These are phyloP conservation scores for Zygosaccharomyces siamensis DNA, from an alignment of 805 yeast species.

Conservation along the genomic window DNA sequence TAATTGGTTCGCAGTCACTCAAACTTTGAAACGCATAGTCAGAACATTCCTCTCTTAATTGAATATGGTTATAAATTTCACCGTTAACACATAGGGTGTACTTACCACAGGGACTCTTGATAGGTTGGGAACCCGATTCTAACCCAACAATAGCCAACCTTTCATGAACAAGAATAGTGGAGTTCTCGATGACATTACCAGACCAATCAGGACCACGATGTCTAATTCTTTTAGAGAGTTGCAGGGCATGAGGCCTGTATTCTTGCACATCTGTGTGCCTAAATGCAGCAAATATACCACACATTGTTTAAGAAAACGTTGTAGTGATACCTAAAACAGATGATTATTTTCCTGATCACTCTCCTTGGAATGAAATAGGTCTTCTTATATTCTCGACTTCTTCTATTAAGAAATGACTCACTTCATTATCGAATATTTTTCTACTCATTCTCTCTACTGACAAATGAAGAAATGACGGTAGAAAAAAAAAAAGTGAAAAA, in stretches of 20 bases:
- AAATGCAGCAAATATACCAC: constrained; percentile 96
- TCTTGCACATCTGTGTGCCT: constrained; percentile 72
- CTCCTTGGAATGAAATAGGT: too few species aligned
- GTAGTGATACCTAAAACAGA: background rate
- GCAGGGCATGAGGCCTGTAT: constrained; percentile 85
- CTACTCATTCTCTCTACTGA: background rate
- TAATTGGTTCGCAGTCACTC: constrained; percentile 96
- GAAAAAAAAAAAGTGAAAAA: background rate
- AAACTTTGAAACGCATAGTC: constrained; percentile 78
- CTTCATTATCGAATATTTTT: too few species aligned
- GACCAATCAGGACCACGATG: constrained; percentile 99
- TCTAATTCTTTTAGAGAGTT: constrained; percentile 86
- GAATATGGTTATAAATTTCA: constrained; percentile 95
- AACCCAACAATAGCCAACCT: constrained; percentile 96
- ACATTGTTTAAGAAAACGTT: constrained; percentile 47
- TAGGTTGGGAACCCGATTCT: constrained; percentile 98
- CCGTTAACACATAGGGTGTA: constrained; percentile 87
- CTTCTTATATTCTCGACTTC: too few species aligned
- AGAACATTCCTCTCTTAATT: constrained; percentile 67
- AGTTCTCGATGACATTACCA: constrained; percentile 76
- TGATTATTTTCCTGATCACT: too few species aligned
- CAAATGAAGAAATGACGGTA: background rate
- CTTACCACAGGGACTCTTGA: constrained; percentile 71
- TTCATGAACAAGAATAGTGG: constrained; percentile 86
- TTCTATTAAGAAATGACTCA: too few species aligned